phyloP scores from a whole-genome alignment of 225 moss, liverwort and hornwort species.

The Neckera pumila region DNA sequence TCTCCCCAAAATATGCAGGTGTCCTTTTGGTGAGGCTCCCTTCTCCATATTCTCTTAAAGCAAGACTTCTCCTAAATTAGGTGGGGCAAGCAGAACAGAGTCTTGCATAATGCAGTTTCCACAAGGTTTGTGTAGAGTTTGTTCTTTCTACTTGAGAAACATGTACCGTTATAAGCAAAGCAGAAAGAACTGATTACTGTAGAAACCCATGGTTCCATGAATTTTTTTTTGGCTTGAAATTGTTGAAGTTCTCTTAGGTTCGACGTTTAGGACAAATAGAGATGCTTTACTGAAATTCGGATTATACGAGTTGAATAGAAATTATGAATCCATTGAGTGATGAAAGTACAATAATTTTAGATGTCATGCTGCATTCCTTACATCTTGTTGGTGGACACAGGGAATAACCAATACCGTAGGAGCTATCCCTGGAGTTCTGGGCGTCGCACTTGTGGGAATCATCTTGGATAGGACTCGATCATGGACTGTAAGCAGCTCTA shows the following conservation, averaged over 20 bases:
- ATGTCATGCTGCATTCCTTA: neutral
- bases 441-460: slow-evolving; percentile 81
- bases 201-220: neutral
- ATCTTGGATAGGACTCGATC: slow-evolving; percentile 78
- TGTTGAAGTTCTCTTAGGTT: neutral
- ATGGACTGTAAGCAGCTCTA: slow-evolving; percentile 63
- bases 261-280: neutral
- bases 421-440: slow-evolving; percentile 85
- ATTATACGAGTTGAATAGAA: neutral
- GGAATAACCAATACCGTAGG: slow-evolving; percentile 81
- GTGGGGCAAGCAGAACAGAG: neutral
- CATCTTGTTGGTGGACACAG: slow-evolving; percentile 25
- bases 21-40: slow-evolving; percentile 60
- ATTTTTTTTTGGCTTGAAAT: neutral
- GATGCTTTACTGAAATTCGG: neutral
- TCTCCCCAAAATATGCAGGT: slow-evolving; percentile 85
- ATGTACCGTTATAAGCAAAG: neutral
- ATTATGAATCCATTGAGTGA: neutral
- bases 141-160: neutral
- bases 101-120: neutral
- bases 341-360: neutral
- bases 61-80: neutral
- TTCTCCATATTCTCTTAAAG: neutral
- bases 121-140: neutral
- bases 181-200: neutral